A percentile compares a stretch with the other conserved stretches of the same genome.
These are phyloP conservation scores for Kwoniella dejecticola DNA, from an alignment of 768 basidiomycete genomes.

Conservation along the genomic window DNA sequence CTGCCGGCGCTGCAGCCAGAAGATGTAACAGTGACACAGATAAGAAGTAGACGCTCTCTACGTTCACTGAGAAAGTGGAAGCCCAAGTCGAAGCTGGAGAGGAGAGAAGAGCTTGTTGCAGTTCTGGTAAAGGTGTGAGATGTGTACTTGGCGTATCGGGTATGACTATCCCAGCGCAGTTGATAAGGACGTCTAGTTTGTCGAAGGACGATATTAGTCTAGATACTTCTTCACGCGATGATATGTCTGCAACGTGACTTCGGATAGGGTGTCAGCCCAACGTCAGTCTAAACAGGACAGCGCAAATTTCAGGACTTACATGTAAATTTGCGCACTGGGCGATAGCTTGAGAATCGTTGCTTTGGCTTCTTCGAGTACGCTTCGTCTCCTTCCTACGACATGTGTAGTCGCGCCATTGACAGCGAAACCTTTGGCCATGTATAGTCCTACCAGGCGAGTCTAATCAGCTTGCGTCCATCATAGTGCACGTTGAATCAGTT, in stretches of 20 bases:
- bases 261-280: background rate
- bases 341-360: constrained; percentile 27
- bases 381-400: constrained; percentile 42
- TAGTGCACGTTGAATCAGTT: too few relatives aligned
- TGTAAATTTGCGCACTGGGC: constrained; percentile 6
- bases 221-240: constrained; percentile 28
- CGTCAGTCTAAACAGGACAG: background rate
- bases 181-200: constrained; percentile 36
- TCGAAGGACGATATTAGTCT: constrained; percentile 10
- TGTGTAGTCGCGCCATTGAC: constrained; percentile 45
- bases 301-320: constrained; percentile 13
- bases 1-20: constrained; percentile 9
- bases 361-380: constrained; percentile 35
- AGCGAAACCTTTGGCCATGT: constrained; percentile 42
- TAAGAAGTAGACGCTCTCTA: constrained; percentile 27
- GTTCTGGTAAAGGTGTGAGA: constrained; percentile 24
- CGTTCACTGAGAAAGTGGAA: constrained; percentile 24
- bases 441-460: constrained; percentile 12
- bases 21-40: constrained; percentile 28
- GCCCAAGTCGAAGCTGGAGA: constrained; percentile 28
- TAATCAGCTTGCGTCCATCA: too few relatives aligned
- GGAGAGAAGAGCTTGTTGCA: constrained; percentile 23
- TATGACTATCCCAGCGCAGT: constrained; percentile 35
- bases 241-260: constrained; percentile 38
- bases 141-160: constrained; percentile 27